Evolutionary conservation across 2,329 filamentous ascomycete species (phyloP).

Genomic region (Cylindrodendrum hubeiense): DNA sequence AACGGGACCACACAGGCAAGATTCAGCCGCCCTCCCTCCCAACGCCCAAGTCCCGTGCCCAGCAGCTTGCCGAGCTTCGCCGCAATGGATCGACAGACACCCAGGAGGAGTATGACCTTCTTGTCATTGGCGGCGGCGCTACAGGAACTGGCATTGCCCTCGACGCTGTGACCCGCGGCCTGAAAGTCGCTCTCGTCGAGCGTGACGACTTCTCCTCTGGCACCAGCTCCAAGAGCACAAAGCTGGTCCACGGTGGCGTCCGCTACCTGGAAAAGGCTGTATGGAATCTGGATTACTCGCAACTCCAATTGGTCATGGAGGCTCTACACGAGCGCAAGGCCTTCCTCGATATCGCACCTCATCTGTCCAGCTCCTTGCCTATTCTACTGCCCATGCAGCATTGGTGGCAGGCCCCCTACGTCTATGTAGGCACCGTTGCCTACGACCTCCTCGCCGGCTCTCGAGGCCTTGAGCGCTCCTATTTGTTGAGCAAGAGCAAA

Average conservation of each 20-base stretch:
- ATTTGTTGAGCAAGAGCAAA: constrained; percentile 83
- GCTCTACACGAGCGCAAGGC: constrained; percentile 86
- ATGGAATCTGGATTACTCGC: constrained; percentile 86
- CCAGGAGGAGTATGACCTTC: constrained; percentile 77
- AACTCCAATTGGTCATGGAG: constrained; percentile 85
- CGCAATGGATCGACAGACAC: constrained; percentile 47
- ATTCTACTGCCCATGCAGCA: constrained; percentile 86
- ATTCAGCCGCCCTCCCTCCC: constrained; percentile 55
- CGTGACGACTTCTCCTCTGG: constrained; percentile 86
- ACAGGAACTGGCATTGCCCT: constrained; percentile 85
- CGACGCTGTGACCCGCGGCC: constrained; percentile 81
- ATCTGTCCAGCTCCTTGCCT: constrained; percentile 83
- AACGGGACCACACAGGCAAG: constrained; percentile 51
- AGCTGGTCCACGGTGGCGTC: constrained; percentile 87
- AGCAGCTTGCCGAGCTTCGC: constrained; percentile 57
- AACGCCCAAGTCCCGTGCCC: constrained; percentile 48
- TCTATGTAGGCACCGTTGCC: constrained; percentile 78
- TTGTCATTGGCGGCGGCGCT: constrained; percentile 84
- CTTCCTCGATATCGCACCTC: constrained; percentile 85
- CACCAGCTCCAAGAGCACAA: constrained; percentile 89
- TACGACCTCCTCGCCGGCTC: constrained; percentile 86
- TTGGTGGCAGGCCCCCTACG: constrained; percentile 86
- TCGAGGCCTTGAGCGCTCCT: constrained; percentile 86
- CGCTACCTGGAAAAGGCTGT: constrained; percentile 89
- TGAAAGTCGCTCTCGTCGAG: constrained; percentile 85